Percentiles rank a stretch among this genome's conserved stretches.
phyloP scores from a whole-genome alignment of 2,329 filamentous ascomycete genomes.

The Colletotrichum phormii region DNA sequence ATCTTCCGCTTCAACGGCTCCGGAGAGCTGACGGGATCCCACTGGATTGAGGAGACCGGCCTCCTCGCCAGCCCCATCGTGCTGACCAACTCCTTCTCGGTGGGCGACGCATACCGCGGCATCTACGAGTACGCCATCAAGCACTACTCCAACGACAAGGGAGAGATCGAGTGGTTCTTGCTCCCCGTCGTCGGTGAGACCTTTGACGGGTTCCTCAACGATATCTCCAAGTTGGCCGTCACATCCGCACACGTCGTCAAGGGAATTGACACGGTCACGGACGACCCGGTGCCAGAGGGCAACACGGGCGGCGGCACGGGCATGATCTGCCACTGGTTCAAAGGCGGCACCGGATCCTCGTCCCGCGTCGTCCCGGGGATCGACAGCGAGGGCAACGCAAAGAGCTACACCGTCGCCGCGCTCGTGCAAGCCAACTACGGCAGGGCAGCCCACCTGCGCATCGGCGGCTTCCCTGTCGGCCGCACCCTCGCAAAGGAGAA shows the following conservation, averaged over 20 bases:
- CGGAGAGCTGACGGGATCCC: slow-evolving; percentile 70
- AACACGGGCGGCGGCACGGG: slow-evolving; percentile 75
- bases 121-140: slow-evolving; percentile 67
- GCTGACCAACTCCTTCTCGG: slow-evolving; percentile 68
- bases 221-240: slow-evolving; percentile 66
- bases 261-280: slow-evolving; percentile 63
- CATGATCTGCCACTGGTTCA: slow-evolving; percentile 75
- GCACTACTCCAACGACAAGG: slow-evolving; percentile 54
- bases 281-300: slow-evolving; percentile 68
- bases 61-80: slow-evolving; percentile 69
- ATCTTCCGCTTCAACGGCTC: slow-evolving; percentile 73
- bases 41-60: slow-evolving; percentile 73
- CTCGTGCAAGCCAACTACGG: slow-evolving; percentile 77
- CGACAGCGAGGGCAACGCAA: slow-evolving; percentile 45
- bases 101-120: slow-evolving; percentile 69
- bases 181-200: slow-evolving; percentile 72
- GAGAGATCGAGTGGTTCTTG: slow-evolving; percentile 63
- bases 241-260: slow-evolving; percentile 63
- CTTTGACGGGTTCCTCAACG: slow-evolving; percentile 71
- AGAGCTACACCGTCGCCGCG: slow-evolving; percentile 68
- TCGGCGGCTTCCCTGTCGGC: slow-evolving; percentile 72
- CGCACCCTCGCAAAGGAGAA: slow-evolving; percentile 61
- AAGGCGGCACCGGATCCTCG: slow-evolving; percentile 74
- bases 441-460: slow-evolving; percentile 63
- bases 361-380: slow-evolving; percentile 66